Conservation (phyloP, 148 eudicot species). For the Rhododendron ovatum region DNA sequence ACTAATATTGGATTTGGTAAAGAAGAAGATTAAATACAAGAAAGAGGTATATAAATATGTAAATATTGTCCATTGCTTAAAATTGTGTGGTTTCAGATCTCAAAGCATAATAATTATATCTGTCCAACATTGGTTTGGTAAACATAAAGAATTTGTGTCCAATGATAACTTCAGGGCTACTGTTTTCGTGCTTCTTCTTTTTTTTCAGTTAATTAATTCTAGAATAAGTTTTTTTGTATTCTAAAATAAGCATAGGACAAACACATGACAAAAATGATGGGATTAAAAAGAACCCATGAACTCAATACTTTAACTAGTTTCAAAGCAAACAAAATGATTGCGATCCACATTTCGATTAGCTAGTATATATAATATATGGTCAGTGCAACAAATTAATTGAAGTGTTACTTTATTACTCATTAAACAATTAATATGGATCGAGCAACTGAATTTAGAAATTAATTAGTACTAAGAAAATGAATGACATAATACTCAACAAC, state of each 20-base stretch:
- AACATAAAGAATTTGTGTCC: constrained; percentile 3
- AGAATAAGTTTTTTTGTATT: background rate
- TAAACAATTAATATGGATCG: background rate
- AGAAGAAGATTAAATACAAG: background rate
- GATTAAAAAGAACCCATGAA: background rate
- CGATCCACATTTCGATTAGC: background rate
- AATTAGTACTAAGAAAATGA: background rate
- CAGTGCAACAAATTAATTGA: constrained; percentile 1
- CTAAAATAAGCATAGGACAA: background rate
- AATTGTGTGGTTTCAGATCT: background rate
- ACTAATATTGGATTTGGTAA: background rate
- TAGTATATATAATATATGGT: background rate
- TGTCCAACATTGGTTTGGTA: constrained; percentile 9
- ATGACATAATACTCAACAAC: constrained; percentile 1
- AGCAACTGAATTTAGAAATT: background rate
- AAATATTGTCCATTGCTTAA: background rate
- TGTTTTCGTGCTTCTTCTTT: background rate
- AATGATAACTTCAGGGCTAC: constrained; percentile 3
- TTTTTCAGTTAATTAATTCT: background rate
- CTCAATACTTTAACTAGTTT: constrained; percentile 9
- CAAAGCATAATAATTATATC: background rate
- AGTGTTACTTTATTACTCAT: background rate
- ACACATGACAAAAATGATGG: constrained; percentile 7
- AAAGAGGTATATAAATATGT: background rate
- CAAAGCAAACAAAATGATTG: constrained; percentile 16